Conservation (phyloP, 176 grass and related monocot species). For the Echinochloa phyllopogon region DNA sequence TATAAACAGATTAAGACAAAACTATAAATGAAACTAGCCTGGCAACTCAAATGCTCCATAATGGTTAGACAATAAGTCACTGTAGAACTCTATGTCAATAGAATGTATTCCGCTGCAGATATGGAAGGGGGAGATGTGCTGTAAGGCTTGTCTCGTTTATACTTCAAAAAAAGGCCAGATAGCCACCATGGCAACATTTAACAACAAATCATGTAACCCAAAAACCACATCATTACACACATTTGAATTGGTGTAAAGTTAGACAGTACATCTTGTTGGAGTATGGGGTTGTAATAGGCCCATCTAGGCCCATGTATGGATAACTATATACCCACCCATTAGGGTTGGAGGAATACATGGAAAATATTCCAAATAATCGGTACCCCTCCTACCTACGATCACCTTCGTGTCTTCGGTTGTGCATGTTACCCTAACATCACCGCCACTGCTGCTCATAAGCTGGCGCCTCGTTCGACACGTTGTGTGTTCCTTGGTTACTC, state of each 20-base stretch:
- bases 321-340: too few relatives aligned
- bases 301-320: too few relatives aligned
- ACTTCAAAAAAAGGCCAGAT: background rate
- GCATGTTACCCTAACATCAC: too few relatives aligned
- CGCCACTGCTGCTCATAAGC: too few relatives aligned
- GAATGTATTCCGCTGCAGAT: slow-evolving; percentile 4
- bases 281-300: too few relatives aligned
- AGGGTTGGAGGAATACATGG: too few relatives aligned
- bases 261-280: background rate
- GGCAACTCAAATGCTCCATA: slow-evolving; percentile 14
- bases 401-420: too few relatives aligned
- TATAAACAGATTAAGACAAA: background rate
- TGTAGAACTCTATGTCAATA: slow-evolving; percentile 12
- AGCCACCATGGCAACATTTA: background rate
- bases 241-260: background rate
- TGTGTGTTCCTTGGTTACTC: too few relatives aligned
- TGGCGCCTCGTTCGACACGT: too few relatives aligned
- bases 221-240: background rate
- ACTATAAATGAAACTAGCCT: slow-evolving; percentile 10
- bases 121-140: background rate
- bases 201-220: background rate
- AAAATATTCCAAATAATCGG: too few relatives aligned
- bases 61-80: background rate
- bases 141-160: background rate
- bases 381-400: too few relatives aligned